Conservation (phyloP, 768 basidiomycete species). For the Termitomyces titanicus region DNA sequence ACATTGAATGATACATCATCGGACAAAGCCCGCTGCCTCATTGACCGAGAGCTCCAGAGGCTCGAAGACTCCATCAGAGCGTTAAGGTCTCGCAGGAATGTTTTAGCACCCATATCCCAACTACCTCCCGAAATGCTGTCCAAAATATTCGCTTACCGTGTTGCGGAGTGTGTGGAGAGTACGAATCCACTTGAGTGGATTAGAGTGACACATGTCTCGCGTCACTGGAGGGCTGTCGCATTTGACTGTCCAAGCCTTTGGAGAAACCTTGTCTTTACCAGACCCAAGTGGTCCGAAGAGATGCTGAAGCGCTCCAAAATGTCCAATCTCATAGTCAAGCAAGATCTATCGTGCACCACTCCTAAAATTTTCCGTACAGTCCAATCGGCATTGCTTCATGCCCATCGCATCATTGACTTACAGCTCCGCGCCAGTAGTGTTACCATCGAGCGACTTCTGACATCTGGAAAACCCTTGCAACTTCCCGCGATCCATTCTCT, state of each 20-base stretch:
- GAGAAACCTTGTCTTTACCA: constrained; percentile 30
- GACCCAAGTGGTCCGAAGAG: constrained; percentile 34
- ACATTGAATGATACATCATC: constrained; percentile 10
- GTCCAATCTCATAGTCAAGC: constrained; percentile 29
- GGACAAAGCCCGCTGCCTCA: constrained; percentile 23
- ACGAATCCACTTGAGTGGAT: constrained; percentile 28
- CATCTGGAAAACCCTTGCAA: constrained; percentile 14
- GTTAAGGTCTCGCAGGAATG: constrained; percentile 34
- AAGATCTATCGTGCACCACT: constrained; percentile 20
- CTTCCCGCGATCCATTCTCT: constrained; percentile 32
- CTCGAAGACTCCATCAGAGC: constrained; percentile 30
- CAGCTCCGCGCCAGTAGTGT: constrained; percentile 22
- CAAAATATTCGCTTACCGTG: constrained; percentile 31
- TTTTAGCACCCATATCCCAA: constrained; percentile 30
- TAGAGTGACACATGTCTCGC: constrained; percentile 34
- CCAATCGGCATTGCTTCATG: constrained; percentile 26
- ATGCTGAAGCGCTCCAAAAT: constrained; percentile 43
- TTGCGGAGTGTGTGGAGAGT: constrained; percentile 6
- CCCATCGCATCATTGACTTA: constrained; percentile 30
- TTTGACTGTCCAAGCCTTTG: constrained; percentile 38
- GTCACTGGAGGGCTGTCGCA: constrained; percentile 42
- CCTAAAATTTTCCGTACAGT: constrained; percentile 25
- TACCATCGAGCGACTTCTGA: constrained; percentile 24
- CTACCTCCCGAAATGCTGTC: constrained; percentile 42
- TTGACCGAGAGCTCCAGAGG: constrained; percentile 34